Conservation (phyloP, 371 early-diverging fungal species). For the Rhizopus microsporus region DNA sequence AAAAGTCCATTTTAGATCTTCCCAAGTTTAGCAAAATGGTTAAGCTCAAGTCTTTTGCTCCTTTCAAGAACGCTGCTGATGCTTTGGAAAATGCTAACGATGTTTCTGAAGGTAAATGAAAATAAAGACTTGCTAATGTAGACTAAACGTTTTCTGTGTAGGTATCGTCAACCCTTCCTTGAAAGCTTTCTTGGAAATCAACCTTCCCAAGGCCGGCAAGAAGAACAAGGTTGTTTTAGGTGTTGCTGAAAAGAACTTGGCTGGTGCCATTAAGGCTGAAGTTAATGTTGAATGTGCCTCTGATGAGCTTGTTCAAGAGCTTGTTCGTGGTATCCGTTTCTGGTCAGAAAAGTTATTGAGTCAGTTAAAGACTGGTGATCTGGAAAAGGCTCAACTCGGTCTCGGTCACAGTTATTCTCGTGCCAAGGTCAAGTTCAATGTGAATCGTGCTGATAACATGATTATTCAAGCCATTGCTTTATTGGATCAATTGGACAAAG, state of each 20-base stretch:
- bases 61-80: conserved; percentile 96
- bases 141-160: conserved; percentile 19
- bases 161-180: conserved; percentile 81
- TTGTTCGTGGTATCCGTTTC: conserved; percentile 91
- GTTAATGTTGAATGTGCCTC: conserved; percentile 79
- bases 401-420: conserved; percentile 98
- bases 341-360: conserved; percentile 89
- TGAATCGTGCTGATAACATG: conserved; percentile 92
- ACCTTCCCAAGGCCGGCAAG: conserved; percentile 84
- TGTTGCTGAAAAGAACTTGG: conserved; percentile 92
- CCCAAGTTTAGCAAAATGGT: conserved; percentile 90
- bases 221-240: conserved; percentile 79
- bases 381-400: conserved; percentile 93
- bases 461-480: conserved; percentile 91
- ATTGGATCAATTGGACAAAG: conserved; percentile 93
- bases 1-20: conserved; percentile 81
- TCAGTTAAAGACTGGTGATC: conserved; percentile 89
- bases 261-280: conserved; percentile 82
- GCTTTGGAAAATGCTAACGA: conserved; percentile 97
- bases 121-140: neutral
- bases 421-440: conserved; percentile 98
- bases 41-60: conserved; percentile 91
- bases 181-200: conserved; percentile 92
- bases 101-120: conserved; percentile 89
- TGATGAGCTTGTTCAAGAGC: conserved; percentile 82